Evolutionary conservation across 129 eudicot species (phyloP).

Genomic region (Chrysanthemum seticuspe): DNA sequence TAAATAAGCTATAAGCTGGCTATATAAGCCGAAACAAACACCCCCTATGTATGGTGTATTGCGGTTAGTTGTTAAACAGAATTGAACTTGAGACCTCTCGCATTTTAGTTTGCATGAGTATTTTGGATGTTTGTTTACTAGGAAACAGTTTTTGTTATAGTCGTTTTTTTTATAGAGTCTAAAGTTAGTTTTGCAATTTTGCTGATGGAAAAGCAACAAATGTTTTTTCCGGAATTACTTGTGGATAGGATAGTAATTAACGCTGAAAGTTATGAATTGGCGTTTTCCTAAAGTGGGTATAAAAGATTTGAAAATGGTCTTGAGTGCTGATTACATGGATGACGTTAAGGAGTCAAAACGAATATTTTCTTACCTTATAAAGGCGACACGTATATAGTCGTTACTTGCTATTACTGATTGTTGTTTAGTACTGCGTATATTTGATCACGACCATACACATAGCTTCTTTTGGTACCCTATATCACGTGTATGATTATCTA

Average conservation of each 20-base stretch:
- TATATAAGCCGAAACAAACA: too few relatives aligned
- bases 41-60: too few relatives aligned
- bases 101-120: not conserved
- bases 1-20: too few relatives aligned
- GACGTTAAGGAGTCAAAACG: not conserved
- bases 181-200: not conserved
- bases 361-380: not conserved
- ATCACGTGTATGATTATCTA: not conserved
- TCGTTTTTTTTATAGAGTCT: not conserved
- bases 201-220: not conserved
- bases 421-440: not conserved
- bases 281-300: too few relatives aligned
- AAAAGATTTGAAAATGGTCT: not conserved
- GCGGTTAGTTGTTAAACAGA: too few relatives aligned
- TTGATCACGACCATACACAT: not conserved
- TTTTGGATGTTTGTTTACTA: conserved; percentile 16
- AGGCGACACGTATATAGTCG: not conserved
- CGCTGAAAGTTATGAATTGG: too few relatives aligned
- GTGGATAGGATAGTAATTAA: not conserved
- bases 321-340: not conserved
- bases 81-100: too few relatives aligned
- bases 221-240: not conserved
- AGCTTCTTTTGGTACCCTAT: not conserved
- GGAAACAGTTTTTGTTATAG: not conserved
- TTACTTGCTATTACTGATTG: not conserved